A percentile compares a stretch with the other conserved stretches of the same genome.
Evolutionary conservation across 176 grass and related monocot genomes (phyloP).

Genomic region (Secale cereale): DNA sequence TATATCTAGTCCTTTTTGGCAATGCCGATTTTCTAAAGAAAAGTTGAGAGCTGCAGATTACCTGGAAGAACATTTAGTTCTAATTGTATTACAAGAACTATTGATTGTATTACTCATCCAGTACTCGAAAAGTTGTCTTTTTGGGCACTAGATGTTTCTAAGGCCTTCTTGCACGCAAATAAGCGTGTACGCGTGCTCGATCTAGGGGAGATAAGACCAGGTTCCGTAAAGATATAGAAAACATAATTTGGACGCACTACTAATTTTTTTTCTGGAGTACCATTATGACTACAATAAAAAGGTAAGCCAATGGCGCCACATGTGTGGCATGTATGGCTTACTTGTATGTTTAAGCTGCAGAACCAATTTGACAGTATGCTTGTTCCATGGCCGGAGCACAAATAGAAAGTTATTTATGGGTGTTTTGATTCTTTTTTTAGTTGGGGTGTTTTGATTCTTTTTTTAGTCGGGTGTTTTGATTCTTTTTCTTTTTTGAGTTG

Average conservation of each 20-base stretch:
- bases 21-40: not conserved
- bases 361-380: not conserved
- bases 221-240: not conserved
- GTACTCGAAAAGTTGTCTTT: not conserved
- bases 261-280: not conserved
- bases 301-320: no score
- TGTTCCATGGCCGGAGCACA: not conserved
- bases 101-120: not conserved
- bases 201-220: not conserved
- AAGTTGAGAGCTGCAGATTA: not conserved
- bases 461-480: not conserved
- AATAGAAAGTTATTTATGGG: not conserved
- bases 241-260: not conserved
- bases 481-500: not conserved
- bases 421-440: not conserved
- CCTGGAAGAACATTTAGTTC: not conserved
- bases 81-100: not conserved
- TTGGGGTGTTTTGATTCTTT: not conserved
- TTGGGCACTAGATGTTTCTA: not conserved
- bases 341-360: not conserved
- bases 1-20: not conserved
- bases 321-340: no score
- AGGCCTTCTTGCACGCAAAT: not conserved
- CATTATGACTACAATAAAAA: not conserved
- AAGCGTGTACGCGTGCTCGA: not conserved